These are phyloP conservation scores for Hymenoscyphus fructigenus DNA, from an alignment of 2,329 filamentous ascomycete genomes.

Conservation along the genomic window DNA sequence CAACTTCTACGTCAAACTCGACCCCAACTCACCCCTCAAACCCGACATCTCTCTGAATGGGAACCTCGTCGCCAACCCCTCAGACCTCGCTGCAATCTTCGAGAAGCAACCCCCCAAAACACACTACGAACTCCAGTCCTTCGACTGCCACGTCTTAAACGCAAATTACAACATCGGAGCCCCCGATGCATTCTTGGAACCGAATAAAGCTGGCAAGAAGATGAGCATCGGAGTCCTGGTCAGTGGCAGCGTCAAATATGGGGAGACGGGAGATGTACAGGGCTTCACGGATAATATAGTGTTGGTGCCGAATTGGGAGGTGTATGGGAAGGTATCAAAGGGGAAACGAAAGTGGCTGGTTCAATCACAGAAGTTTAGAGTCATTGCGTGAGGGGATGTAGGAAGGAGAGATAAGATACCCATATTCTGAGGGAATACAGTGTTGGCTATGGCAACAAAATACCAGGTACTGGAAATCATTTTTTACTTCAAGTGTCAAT, in stretches of 20 bases:
- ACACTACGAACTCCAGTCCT: slow-evolving; percentile 71
- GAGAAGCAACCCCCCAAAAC: slow-evolving; percentile 60
- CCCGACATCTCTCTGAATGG: slow-evolving; percentile 82
- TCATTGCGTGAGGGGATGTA: slow-evolving; percentile 29
- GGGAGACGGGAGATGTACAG: slow-evolving; percentile 55
- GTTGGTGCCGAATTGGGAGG: slow-evolving; percentile 73
- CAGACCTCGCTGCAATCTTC: slow-evolving; percentile 67
- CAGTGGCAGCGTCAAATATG: slow-evolving; percentile 70
- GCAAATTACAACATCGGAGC: slow-evolving; percentile 59
- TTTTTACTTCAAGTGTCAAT: no score
- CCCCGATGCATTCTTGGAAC: slow-evolving; percentile 44
- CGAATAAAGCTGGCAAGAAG: slow-evolving; percentile 54
- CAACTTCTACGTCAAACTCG: slow-evolving; percentile 68
- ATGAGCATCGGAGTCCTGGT: slow-evolving; percentile 72
- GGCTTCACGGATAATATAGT: slow-evolving; percentile 81
- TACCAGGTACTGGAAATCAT: no score
- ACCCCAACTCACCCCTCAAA: slow-evolving; percentile 51
- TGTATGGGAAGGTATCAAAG: slow-evolving; percentile 53
- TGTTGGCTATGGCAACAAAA: neutral
- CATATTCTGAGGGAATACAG: neutral
- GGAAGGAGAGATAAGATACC: neutral
- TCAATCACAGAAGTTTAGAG: slow-evolving; percentile 70
- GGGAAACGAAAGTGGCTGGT: slow-evolving; percentile 62
- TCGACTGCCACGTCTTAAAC: slow-evolving; percentile 78
- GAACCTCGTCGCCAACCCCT: slow-evolving; percentile 59